A percentile compares a stretch with the other conserved stretches of the same genome.
Evolutionary conservation across 495 filamentous ascomycete species (phyloP).

Genomic region (Neohortaea acidophila): DNA sequence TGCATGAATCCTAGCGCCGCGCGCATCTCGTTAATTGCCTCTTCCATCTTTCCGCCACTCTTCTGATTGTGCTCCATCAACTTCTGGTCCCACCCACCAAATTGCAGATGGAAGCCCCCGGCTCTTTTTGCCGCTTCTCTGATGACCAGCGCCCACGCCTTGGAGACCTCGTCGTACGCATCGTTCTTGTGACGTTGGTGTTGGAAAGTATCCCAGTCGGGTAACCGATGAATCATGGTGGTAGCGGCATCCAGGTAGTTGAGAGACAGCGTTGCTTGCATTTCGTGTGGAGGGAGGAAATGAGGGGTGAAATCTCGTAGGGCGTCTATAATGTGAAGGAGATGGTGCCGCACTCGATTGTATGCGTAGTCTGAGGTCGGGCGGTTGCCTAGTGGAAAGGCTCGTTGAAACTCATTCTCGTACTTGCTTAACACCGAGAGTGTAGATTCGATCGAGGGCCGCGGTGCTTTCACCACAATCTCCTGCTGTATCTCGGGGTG

Average conservation of each 20-base stretch:
- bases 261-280: slow-evolving; percentile 61
- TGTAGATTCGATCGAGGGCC: slow-evolving; percentile 65
- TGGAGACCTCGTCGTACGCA: slow-evolving; percentile 88
- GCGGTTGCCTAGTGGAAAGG: slow-evolving; percentile 74
- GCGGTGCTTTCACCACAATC: slow-evolving; percentile 69
- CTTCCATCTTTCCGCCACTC: slow-evolving; percentile 66
- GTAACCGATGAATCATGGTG: slow-evolving; percentile 73
- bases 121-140: slow-evolving; percentile 81
- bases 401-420: slow-evolving; percentile 55
- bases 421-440: slow-evolving; percentile 69
- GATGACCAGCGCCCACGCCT: slow-evolving; percentile 85
- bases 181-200: slow-evolving; percentile 85
- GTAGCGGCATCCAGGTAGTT: slow-evolving; percentile 80
- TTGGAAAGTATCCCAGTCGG: slow-evolving; percentile 68
- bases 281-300: slow-evolving; percentile 82
- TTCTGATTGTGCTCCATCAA: slow-evolving; percentile 77
- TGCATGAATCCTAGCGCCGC: slow-evolving; percentile 49
- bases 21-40: slow-evolving; percentile 63
- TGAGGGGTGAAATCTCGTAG: slow-evolving; percentile 87
- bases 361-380: slow-evolving; percentile 83
- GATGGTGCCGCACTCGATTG: slow-evolving; percentile 72
- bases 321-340: slow-evolving; percentile 71
- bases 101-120: slow-evolving; percentile 79
- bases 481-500: slow-evolving; percentile 70
- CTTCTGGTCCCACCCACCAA: slow-evolving; percentile 85